These are phyloP conservation scores for Zygoascus bituminiphila DNA, from an alignment of 805 yeast genomes.

Conservation along the genomic window DNA sequence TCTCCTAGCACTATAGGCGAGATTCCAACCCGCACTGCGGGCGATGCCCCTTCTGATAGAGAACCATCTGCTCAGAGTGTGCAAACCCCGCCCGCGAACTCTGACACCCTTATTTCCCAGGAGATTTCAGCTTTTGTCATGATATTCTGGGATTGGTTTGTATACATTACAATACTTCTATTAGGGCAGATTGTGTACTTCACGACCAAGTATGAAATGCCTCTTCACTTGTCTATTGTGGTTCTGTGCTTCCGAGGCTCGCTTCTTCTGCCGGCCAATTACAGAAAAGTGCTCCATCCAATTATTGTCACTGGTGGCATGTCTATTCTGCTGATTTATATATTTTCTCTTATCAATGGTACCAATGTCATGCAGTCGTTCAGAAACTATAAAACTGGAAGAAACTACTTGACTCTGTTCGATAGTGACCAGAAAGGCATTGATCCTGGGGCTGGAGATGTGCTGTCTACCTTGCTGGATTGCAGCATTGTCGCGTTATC, in stretches of 20 bases:
- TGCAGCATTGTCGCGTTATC: constrained; percentile 68
- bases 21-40: no score
- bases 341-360: constrained; percentile 47
- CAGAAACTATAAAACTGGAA: constrained; percentile 56
- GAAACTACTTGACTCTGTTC: constrained; percentile 54
- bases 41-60: not conserved
- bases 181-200: constrained; percentile 56
- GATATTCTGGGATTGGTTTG: constrained; percentile 47
- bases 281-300: constrained; percentile 55
- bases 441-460: constrained; percentile 80
- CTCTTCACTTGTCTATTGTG: constrained; percentile 54
- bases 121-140: constrained; percentile 20
- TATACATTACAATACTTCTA: constrained; percentile 41
- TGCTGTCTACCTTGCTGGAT: constrained; percentile 63
- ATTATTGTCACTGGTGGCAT: constrained; percentile 56
- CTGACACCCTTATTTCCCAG: not conserved
- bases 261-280: constrained; percentile 38
- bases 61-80: constrained; percentile 5
- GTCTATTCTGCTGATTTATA: constrained; percentile 55
- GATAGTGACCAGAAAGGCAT: constrained; percentile 25
- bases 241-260: constrained; percentile 49
- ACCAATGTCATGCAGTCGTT: constrained; percentile 40
- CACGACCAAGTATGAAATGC: constrained; percentile 46
- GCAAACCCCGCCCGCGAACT: constrained; percentile 9
- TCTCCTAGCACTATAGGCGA: not conserved